Evolutionary conservation across 2,329 filamentous ascomycete species (phyloP), one percentile per base, ranked within the genome.

Genomic region (Stemphylium vesicarium): DNA sequence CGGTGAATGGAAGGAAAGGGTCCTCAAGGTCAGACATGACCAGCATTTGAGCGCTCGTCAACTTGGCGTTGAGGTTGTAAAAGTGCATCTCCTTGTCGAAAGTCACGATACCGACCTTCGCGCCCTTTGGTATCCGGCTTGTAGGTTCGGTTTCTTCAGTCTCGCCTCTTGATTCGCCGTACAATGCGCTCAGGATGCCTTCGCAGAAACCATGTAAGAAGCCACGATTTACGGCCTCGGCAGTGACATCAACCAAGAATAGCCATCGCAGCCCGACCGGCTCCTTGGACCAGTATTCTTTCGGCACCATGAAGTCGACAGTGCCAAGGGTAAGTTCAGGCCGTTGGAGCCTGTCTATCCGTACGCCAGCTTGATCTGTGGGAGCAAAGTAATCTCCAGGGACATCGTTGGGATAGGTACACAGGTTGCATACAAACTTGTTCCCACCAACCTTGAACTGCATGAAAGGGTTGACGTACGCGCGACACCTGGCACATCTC

Each of bases 391-490:
- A 99, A 72, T 97, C 94, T 1, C 90, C 79, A 0, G 92, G 82
- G 0, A 96, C 96, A 70, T 99, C 95, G 73, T 98, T 99, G 44
- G 95, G 92, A 74, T 98, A 96, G 18, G 90, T 95, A 79, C 95
- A 99, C 78, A 99, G 91, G 72, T 99, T 99, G 80, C 95, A 99
- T 47, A 96, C 92, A 74, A 96, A 96, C 74, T 96, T 96, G 79
- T 94, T 96, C 53, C 95, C 95, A 33, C 94, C 94, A 13, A 90
- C 89, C 55, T 90, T 86, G 82, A 99, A 99, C 72, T 93, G 90
- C 95, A 99, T 98, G 74, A 99, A 99, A 1, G 95, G 95, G 72
- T 99, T 99, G 79, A 99, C 96, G 78, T 99, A 99, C 12, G 94
- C 90, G 72, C 95, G 85, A 80, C 95, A 99, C 78, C 95, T 85